These are phyloP conservation scores for Penicillium psychrosexuale DNA, from an alignment of 2,329 filamentous ascomycete genomes.

Conservation along the genomic window DNA sequence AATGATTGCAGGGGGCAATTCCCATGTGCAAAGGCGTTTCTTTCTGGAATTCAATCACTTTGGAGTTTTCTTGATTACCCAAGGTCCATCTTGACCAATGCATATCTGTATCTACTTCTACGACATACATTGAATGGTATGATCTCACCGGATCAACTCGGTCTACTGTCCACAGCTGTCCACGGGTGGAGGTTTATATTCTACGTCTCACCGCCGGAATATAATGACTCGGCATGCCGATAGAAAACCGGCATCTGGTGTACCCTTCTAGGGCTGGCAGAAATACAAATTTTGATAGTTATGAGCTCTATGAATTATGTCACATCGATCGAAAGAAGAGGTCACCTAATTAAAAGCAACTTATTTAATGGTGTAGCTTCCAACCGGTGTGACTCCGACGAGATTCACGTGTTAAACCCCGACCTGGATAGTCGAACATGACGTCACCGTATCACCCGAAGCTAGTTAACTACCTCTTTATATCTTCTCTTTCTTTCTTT, in stretches of 20 bases:
- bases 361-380: too few species aligned
- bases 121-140: conserved; percentile 1
- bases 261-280: too few species aligned
- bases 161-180: neutral
- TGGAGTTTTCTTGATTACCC: conserved; percentile 10
- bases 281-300: neutral
- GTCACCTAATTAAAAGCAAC: neutral
- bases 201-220: neutral
- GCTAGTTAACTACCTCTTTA: neutral
- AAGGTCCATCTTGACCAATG: conserved; percentile 5
- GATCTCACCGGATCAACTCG: neutral
- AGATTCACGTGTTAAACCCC: conserved; percentile 9
- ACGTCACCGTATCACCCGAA: conserved; percentile 13
- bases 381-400: neutral
- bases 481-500: neutral
- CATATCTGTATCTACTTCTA: conserved; percentile 7
- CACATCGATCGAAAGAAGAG: neutral
- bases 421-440: conserved; percentile 2
- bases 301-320: neutral
- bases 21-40: conserved; percentile 7
- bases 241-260: neutral
- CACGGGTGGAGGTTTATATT: neutral
- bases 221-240: neutral
- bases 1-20: neutral
- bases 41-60: conserved; percentile 2